These are phyloP conservation scores for Aspergillus spinulosporus DNA, from an alignment of 2,329 filamentous ascomycete genomes.

Conservation along the genomic window DNA sequence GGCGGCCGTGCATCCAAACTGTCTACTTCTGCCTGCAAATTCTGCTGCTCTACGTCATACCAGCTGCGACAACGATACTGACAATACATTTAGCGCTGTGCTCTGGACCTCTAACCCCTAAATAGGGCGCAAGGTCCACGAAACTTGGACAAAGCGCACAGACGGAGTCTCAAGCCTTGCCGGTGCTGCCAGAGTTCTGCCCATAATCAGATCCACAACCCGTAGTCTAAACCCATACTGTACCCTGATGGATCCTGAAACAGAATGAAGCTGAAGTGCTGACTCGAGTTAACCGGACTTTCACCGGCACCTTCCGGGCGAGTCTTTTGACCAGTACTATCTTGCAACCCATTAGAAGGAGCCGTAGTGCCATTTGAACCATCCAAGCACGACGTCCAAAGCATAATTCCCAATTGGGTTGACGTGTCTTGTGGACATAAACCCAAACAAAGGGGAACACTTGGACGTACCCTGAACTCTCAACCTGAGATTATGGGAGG, in stretches of 20 bases:
- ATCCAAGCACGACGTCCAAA: not conserved
- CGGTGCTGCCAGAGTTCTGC: not conserved
- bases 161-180: slow-evolving; percentile 4
- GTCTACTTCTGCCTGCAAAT: not conserved
- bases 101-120: not conserved
- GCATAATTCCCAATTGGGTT: slow-evolving; percentile 14
- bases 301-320: not conserved
- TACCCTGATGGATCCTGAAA: not conserved
- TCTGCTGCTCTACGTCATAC: slow-evolving; percentile 9
- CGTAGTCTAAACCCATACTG: not conserved
- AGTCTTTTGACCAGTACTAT: too few species aligned
- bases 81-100: slow-evolving; percentile 7
- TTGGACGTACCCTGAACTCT: not conserved
- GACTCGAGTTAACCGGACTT: not conserved
- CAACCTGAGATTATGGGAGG: not conserved
- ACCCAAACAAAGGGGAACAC: not conserved
- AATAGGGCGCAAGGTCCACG: not conserved
- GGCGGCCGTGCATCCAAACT: not conserved
- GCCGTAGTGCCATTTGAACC: not conserved
- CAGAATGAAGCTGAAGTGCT: not conserved
- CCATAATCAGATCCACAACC: not conserved
- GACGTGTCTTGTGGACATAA: not conserved
- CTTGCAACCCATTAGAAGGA: not conserved
- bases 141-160: slow-evolving; percentile 4
- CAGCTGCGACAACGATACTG: not conserved